phyloP scores from a whole-genome alignment of 768 basidiomycete genomes.

The Phlegmacium glaucopus region DNA sequence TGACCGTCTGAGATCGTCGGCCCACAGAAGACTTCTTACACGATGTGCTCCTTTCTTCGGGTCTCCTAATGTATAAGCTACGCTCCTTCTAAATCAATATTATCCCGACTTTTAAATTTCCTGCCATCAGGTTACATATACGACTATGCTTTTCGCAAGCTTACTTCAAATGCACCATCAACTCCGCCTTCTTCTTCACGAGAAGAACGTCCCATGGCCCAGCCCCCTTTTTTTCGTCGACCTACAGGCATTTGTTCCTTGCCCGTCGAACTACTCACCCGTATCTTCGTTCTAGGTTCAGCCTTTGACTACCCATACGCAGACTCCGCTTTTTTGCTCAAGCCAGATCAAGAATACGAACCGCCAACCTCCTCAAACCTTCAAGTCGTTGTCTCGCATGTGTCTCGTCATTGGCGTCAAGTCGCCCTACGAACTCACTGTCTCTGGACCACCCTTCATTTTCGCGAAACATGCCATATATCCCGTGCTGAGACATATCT shows the following conservation, averaged over 20 bases:
- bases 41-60: slow-evolving; percentile 7
- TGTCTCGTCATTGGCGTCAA: slow-evolving; percentile 54
- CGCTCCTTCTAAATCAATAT: slow-evolving; percentile 7
- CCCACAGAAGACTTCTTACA: slow-evolving; percentile 8
- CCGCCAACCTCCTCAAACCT: slow-evolving; percentile 42
- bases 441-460: slow-evolving; percentile 56
- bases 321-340: slow-evolving; percentile 47
- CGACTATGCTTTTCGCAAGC: slow-evolving; percentile 12
- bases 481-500: slow-evolving; percentile 45
- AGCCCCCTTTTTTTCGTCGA: slow-evolving; percentile 7
- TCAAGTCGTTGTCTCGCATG: slow-evolving; percentile 55
- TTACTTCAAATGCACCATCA: slow-evolving; percentile 11
- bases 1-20: slow-evolving; percentile 22
- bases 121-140: slow-evolving; percentile 10
- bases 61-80: slow-evolving; percentile 16
- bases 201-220: slow-evolving; percentile 12
- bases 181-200: slow-evolving; percentile 12
- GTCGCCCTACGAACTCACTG: slow-evolving; percentile 47
- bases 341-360: slow-evolving; percentile 41
- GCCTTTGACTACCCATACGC: slow-evolving; percentile 40
- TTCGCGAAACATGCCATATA: slow-evolving; percentile 49
- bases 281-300: slow-evolving; percentile 55
- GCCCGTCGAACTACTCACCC: slow-evolving; percentile 56
- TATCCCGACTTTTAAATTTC: slow-evolving; percentile 1
- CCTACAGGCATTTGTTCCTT: slow-evolving; percentile 39